Evolutionary conservation across 2,329 filamentous ascomycete species (phyloP).

Genomic region (Pyricularia grisea): DNA sequence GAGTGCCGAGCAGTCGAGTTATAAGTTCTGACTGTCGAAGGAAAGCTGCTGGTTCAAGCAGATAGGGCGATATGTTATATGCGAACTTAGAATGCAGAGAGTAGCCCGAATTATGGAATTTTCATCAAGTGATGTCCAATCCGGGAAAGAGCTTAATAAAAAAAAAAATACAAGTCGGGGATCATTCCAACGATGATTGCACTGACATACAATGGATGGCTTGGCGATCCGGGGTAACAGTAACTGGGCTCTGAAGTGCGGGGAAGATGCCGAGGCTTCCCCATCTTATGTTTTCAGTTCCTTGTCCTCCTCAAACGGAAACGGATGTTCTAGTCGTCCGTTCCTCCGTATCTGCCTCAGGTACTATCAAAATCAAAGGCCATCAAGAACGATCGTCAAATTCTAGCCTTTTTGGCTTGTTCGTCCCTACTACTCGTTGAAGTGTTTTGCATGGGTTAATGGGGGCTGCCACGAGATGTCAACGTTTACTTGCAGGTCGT

Average conservation of each 20-base stretch:
- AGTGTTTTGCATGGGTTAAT: background rate
- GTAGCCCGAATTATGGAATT: background rate
- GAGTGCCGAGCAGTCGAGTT: background rate
- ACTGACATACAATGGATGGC: background rate
- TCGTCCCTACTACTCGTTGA: background rate
- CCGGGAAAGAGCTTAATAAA: background rate
- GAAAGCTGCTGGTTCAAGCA: background rate
- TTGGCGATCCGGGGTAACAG: background rate
- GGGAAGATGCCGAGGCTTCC: slow-evolving; percentile 5
- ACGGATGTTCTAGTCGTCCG: background rate
- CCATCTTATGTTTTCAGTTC: background rate
- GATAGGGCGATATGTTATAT: background rate
- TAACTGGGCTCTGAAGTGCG: background rate
- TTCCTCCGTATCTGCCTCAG: background rate
- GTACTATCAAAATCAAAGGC: background rate
- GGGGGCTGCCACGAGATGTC: background rate
- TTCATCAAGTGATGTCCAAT: background rate
- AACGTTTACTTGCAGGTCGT: background rate
- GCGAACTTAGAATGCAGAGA: background rate
- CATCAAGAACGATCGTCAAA: background rate
- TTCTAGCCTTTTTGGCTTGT: background rate
- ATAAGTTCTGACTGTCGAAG: background rate
- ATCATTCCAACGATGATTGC: background rate
- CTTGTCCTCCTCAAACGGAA: background rate
- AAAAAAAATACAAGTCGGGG: background rate